A percentile compares a stretch with the other conserved stretches of the same genome.
Evolutionary conservation across 1,284 basidiomycete species (phyloP).

Genomic region (Veloboletus limbatus): DNA sequence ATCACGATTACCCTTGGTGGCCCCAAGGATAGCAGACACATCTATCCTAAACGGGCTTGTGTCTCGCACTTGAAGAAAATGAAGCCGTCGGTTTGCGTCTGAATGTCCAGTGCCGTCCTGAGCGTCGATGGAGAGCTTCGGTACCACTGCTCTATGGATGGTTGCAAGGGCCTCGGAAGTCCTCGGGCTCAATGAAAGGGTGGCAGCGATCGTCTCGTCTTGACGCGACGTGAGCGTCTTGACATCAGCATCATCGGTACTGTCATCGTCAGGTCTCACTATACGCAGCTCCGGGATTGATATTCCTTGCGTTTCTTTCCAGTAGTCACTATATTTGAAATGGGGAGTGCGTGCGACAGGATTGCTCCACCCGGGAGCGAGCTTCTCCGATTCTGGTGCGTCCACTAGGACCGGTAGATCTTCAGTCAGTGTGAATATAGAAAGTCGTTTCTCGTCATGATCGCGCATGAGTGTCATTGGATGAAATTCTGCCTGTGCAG

Average conservation of each 20-base stretch:
- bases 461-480: constrained; percentile 22
- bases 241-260: constrained; percentile 31
- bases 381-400: constrained; percentile 32
- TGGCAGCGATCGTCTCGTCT: constrained; percentile 35
- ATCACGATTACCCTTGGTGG: constrained; percentile 17
- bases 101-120: neutral
- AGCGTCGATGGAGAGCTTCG: constrained; percentile 1
- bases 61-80: constrained; percentile 35
- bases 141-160: neutral
- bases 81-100: constrained; percentile 12
- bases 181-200: constrained; percentile 30
- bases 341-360: constrained; percentile 17
- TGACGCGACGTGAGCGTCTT: constrained; percentile 31
- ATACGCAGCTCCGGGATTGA: constrained; percentile 22
- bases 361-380: constrained; percentile 33
- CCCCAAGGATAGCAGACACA: constrained; percentile 34
- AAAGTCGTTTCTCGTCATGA: constrained; percentile 30
- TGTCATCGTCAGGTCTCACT: constrained; percentile 25
- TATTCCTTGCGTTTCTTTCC: constrained; percentile 12
- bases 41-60: constrained; percentile 48
- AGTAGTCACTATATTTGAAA: constrained; percentile 16
- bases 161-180: constrained; percentile 24
- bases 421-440: constrained; percentile 23
- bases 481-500: constrained; percentile 19
- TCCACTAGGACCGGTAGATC: constrained; percentile 13